phyloP scores from a whole-genome alignment of 208 protist species.

The Leishmania amazonensis region DNA sequence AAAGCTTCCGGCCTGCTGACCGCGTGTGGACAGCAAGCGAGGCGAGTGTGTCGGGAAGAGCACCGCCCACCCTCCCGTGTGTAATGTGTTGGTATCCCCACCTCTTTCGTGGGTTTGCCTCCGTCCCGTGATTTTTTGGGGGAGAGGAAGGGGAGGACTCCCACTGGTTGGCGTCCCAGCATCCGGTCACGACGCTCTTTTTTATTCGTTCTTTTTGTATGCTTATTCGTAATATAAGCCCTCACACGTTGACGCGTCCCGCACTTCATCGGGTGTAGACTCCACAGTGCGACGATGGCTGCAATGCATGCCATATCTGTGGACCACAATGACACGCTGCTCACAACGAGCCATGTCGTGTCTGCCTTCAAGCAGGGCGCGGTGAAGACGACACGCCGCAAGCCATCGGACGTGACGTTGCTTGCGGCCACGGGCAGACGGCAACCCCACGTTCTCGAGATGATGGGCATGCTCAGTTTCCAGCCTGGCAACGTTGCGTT shows the following conservation, averaged over 20 bases:
- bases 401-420: constrained; percentile 22
- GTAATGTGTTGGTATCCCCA: no score
- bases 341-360: constrained; percentile 22
- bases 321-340: constrained; percentile 62
- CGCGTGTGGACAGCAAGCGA: no score
- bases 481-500: constrained; percentile 59
- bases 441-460: constrained; percentile 43
- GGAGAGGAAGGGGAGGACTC: no score
- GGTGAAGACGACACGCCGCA: constrained; percentile 19
- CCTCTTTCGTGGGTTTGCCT: not conserved
- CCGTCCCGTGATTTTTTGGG: not conserved
- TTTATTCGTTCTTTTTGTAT: no score
- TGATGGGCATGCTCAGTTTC: constrained; percentile 34
- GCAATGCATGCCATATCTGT: constrained; percentile 9
- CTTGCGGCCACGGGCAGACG: constrained; percentile 56
- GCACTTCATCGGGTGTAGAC: not conserved
- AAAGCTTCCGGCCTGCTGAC: no score
- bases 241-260: not conserved
- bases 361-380: constrained; percentile 36
- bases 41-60: no score
- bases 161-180: no score
- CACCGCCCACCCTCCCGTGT: no score
- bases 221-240: not conserved
- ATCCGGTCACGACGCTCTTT: no score
- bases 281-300: not conserved